Evolutionary conservation across 306 rosid species (phyloP).

Genomic region (Cicer judaicum): DNA sequence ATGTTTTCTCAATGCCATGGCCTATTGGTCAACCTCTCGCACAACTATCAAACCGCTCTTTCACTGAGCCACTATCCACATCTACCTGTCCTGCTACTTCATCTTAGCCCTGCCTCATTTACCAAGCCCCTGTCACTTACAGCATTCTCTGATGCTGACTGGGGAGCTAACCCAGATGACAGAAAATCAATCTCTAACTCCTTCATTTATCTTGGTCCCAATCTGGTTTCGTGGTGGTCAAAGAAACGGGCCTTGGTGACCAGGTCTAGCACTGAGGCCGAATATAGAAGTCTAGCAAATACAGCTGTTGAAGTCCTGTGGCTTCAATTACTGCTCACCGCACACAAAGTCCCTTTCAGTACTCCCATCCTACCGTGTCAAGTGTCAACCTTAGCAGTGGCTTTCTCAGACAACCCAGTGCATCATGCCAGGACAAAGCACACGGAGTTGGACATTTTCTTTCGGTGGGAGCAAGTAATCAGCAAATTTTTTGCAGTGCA

Average conservation of each 20-base stretch:
- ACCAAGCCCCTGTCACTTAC: background rate
- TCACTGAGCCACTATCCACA: no score
- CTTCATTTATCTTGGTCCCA: background rate
- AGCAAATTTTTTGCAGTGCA: background rate
- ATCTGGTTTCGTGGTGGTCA: background rate
- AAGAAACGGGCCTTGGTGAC: background rate
- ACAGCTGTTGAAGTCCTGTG: background rate
- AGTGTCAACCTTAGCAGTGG: background rate
- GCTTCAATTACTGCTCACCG: background rate
- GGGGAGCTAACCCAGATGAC: background rate
- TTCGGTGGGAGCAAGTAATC: background rate
- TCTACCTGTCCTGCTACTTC: no score
- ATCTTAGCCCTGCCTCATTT: background rate
- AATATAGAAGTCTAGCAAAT: background rate
- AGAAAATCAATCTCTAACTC: background rate
- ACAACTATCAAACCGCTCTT: background rate
- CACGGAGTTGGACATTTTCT: background rate
- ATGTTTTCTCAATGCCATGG: constrained; percentile 9
- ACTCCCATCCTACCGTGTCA: background rate
- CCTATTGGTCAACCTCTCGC: background rate
- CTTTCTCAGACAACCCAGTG: background rate
- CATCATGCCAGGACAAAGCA: background rate
- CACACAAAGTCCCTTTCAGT: background rate
- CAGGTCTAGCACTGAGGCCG: background rate
- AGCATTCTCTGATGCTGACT: background rate